Conservation (phyloP, 495 filamentous ascomycete species). For the Tuber magnatum region DNA sequence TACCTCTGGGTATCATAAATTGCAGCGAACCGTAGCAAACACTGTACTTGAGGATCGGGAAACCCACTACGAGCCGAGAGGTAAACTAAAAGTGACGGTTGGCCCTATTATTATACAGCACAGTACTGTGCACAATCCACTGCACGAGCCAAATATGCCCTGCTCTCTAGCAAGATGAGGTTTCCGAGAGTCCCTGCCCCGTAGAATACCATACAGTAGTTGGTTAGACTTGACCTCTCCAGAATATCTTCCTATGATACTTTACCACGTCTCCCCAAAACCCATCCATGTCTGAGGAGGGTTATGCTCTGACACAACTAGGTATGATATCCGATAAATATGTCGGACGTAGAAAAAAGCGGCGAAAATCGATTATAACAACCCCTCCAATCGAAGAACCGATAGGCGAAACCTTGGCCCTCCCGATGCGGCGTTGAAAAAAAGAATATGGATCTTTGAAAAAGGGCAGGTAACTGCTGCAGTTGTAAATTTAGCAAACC, state of each 20-base stretch:
- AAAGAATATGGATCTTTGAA: neutral
- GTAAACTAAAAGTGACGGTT: too few relatives aligned
- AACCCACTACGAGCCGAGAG: too few relatives aligned
- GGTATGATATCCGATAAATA: neutral
- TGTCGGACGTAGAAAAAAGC: neutral
- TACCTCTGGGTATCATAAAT: too few relatives aligned
- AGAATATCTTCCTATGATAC: neutral
- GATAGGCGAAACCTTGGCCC: neutral
- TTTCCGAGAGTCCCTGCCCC: neutral
- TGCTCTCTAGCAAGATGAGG: neutral
- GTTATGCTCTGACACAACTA: neutral
- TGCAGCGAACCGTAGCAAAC: too few relatives aligned
- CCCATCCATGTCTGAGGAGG: neutral
- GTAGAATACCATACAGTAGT: neutral
- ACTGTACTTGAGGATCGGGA: too few relatives aligned
- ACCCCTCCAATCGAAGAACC: neutral
- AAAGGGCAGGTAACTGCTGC: neutral
- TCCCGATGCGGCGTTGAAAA: neutral
- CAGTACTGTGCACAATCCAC: neutral
- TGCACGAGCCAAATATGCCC: neutral
- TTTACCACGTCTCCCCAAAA: neutral
- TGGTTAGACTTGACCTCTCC: neutral
- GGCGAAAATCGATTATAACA: neutral
- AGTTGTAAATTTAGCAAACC: too few relatives aligned
- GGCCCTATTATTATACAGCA: too few relatives aligned